phyloP scores from a whole-genome alignment of 805 yeast species.

The Ogataea saltuana region DNA sequence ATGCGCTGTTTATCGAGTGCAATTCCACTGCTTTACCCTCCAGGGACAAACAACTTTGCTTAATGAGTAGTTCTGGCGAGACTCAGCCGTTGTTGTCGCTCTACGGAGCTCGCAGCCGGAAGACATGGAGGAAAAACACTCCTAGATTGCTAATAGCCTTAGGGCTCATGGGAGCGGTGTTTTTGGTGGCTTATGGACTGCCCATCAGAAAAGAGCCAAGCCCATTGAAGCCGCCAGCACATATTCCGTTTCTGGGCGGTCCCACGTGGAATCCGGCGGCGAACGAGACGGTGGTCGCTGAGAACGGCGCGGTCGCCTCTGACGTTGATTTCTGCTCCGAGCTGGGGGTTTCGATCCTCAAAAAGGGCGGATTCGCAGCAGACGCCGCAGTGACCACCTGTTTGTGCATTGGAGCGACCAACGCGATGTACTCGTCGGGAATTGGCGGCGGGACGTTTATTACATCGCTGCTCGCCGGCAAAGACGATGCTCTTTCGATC shows the following conservation, averaged over 20 bases:
- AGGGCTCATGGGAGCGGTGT: background rate
- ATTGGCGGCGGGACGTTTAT: slow-evolving; percentile 96
- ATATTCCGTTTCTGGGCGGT: slow-evolving; percentile 31
- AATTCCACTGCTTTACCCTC: no score
- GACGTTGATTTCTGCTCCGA: slow-evolving; percentile 65
- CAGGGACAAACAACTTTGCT: no score
- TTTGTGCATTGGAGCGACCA: slow-evolving; percentile 81
- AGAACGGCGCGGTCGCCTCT: slow-evolving; percentile 63
- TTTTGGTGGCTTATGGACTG: background rate
- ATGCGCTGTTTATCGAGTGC: no score
- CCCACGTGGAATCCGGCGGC: slow-evolving; percentile 47
- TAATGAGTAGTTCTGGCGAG: background rate
- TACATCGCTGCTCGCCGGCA: slow-evolving; percentile 41
- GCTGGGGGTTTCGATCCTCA: slow-evolving; percentile 58
- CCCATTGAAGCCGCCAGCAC: slow-evolving; percentile 27
- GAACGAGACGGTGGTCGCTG: slow-evolving; percentile 41
- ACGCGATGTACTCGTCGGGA: slow-evolving; percentile 82
- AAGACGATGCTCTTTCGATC: slow-evolving; percentile 56
- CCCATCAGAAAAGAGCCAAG: background rate
- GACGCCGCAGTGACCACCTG: slow-evolving; percentile 92
- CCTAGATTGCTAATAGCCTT: background rate
- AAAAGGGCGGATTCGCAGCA: slow-evolving; percentile 76
- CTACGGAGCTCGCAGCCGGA: background rate
- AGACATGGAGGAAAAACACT: background rate
- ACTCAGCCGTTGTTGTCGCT: slow-evolving; percentile 1